Conservation (phyloP, 345 rosid species). For the Ceriops tagal region DNA sequence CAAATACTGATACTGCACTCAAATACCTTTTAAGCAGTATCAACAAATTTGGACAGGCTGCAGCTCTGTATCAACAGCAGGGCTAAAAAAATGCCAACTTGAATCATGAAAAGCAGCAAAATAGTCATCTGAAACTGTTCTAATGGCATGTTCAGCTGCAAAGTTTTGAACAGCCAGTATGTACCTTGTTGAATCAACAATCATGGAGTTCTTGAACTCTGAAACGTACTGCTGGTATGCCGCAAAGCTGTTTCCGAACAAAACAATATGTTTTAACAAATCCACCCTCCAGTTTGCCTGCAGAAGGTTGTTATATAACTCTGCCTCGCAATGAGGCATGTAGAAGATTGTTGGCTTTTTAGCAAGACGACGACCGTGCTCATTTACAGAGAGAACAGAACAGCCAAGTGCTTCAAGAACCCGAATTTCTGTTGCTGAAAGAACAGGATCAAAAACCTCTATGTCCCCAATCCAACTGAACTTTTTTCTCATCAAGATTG, state of each 20-base stretch:
- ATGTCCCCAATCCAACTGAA: conserved; percentile 67
- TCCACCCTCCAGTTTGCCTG: conserved; percentile 61
- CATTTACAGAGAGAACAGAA: conserved; percentile 60
- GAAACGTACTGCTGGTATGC: conserved; percentile 46
- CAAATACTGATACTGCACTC: no score
- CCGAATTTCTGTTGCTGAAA: conserved; percentile 60
- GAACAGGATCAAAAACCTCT: conserved; percentile 79
- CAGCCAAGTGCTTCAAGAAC: conserved; percentile 68
- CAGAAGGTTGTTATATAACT: conserved; percentile 62
- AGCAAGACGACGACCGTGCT: conserved; percentile 67
- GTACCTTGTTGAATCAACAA: conserved; percentile 38
- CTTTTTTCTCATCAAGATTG: conserved; percentile 66
- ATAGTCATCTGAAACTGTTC: conserved; percentile 58
- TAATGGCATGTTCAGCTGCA: conserved; percentile 45
- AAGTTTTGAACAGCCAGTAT: conserved; percentile 45
- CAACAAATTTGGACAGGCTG: conserved; percentile 1
- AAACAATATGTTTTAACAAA: conserved; percentile 39
- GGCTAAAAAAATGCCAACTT: conserved; percentile 88
- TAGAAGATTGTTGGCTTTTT: conserved; percentile 65
- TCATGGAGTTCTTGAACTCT: conserved; percentile 36
- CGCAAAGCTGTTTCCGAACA: conserved; percentile 83
- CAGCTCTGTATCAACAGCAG: conserved; percentile 18
- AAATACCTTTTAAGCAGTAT: no score
- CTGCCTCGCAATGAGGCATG: conserved; percentile 94
- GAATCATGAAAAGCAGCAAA: conserved; percentile 81